Percentiles rank a stretch among this genome's conserved stretches.
Conservation (phyloP, 2,329 filamentous ascomycete genomes). For the Alternaria infectoria region DNA sequence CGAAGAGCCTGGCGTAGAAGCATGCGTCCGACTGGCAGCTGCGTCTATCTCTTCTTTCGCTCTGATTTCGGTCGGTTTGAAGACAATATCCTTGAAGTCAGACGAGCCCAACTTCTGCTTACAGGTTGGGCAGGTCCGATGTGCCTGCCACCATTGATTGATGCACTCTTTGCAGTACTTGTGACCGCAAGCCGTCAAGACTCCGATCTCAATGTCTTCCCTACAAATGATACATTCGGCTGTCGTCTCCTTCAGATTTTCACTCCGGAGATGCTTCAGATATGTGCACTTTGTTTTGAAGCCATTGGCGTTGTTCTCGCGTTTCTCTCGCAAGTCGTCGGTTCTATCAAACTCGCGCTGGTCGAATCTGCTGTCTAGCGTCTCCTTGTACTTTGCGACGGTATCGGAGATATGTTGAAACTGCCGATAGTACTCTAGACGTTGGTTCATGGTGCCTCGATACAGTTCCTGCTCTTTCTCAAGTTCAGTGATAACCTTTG, state of each 20-base stretch:
- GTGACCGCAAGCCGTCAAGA: conserved; percentile 87
- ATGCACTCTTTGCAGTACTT: conserved; percentile 88
- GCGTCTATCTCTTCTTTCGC: conserved; percentile 64
- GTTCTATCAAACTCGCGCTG: conserved; percentile 53
- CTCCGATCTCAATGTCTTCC: conserved; percentile 75
- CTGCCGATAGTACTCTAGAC: conserved; percentile 89
- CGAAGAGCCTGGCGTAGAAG: conserved; percentile 34
- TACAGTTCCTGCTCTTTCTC: conserved; percentile 79
- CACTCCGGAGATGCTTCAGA: conserved; percentile 66
- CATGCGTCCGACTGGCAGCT: conserved; percentile 20
- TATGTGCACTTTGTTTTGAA: conserved; percentile 79
- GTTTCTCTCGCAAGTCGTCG: conserved; percentile 56
- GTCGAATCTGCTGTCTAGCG: conserved; percentile 64
- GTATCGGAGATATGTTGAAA: conserved; percentile 90
- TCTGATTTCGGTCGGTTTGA: conserved; percentile 76
- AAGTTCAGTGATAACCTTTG: conserved; percentile 57
- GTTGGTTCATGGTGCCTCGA: conserved; percentile 78
- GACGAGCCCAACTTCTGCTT: conserved; percentile 69
- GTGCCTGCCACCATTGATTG: conserved; percentile 74
- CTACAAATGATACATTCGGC: conserved; percentile 88
- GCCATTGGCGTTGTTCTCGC: conserved; percentile 65
- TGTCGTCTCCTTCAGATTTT: conserved; percentile 61
- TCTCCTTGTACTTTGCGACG: conserved; percentile 75
- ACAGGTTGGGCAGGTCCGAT: conserved; percentile 83
- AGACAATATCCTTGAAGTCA: conserved; percentile 83